Percentiles rank a stretch among this genome's conserved stretches.
Conservation (phyloP, 2,329 filamentous ascomycete genomes). For the Nannizziopsis arthrosporioides region DNA sequence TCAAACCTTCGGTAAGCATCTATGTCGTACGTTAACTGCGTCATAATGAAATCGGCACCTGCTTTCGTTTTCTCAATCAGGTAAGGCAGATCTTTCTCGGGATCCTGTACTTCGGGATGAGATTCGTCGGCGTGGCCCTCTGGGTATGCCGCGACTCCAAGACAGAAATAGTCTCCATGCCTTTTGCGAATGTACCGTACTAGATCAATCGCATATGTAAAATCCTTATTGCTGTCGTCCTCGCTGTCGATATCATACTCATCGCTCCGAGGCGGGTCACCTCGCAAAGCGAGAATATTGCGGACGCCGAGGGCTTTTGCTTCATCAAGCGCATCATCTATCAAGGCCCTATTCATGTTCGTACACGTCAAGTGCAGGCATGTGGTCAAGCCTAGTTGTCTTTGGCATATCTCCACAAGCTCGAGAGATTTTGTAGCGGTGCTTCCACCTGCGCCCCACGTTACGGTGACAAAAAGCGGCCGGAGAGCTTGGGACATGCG, state of each 20-base stretch:
- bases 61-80: constrained; percentile 82
- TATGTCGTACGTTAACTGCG: constrained; percentile 89
- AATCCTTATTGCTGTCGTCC: constrained; percentile 58
- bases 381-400: constrained; percentile 82
- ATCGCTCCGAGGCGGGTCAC: constrained; percentile 77
- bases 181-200: constrained; percentile 76
- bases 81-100: constrained; percentile 62
- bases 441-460: constrained; percentile 92
- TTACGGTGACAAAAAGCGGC: constrained; percentile 91
- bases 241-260: constrained; percentile 64
- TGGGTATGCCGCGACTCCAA: constrained; percentile 88
- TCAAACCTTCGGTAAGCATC: constrained; percentile 75
- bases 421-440: constrained; percentile 85
- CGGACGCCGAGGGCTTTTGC: constrained; percentile 82
- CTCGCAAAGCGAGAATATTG: constrained; percentile 84
- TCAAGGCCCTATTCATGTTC: constrained; percentile 78
- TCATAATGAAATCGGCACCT: constrained; percentile 97
- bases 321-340: constrained; percentile 82
- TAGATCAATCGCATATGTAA: constrained; percentile 78
- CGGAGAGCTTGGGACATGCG: constrained; percentile 87
- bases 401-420: constrained; percentile 87
- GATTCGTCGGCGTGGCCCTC: constrained; percentile 90
- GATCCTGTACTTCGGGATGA: constrained; percentile 64
- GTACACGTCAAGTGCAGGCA: constrained; percentile 95
- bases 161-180: constrained; percentile 89